These are phyloP conservation scores for Nicotiana knightiana DNA, from an alignment of 257 asterid species.

Conservation along the genomic window DNA sequence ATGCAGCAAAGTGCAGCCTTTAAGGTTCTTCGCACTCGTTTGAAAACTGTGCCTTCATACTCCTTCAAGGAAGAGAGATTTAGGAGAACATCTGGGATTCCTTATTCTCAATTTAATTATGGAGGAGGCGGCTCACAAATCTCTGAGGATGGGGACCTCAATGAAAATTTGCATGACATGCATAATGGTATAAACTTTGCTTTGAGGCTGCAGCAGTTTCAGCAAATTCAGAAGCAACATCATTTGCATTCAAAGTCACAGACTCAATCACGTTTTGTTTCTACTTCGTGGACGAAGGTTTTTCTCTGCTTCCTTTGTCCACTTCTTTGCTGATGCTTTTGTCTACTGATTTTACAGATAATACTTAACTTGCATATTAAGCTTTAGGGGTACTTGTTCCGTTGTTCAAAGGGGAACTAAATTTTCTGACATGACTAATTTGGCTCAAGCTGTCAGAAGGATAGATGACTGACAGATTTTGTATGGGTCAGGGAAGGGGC, in stretches of 20 bases:
- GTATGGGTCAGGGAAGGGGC: not conserved
- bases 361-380: not conserved
- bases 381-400: not conserved
- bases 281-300: slow-evolving; percentile 60
- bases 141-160: slow-evolving; percentile 50
- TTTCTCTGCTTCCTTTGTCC: slow-evolving; percentile 9
- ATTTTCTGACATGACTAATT: not conserved
- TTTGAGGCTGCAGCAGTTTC: slow-evolving; percentile 65
- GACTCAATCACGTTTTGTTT: slow-evolving; percentile 38
- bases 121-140: slow-evolving; percentile 34
- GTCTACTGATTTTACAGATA: not conserved
- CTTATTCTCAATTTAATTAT: slow-evolving; percentile 32
- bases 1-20: slow-evolving; percentile 98
- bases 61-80: slow-evolving; percentile 61
- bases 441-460: not conserved
- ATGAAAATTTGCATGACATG: slow-evolving; percentile 32
- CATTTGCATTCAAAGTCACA: slow-evolving; percentile 50
- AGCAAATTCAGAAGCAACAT: slow-evolving; percentile 72
- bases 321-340: not conserved
- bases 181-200: slow-evolving; percentile 60
- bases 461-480: not conserved
- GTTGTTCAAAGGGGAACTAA: not conserved
- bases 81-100: slow-evolving; percentile 42
- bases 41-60: slow-evolving; percentile 84
- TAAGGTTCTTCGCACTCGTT: slow-evolving; percentile 81